These are phyloP conservation scores for Vitis amurensis DNA, from an alignment of 164 flowering plant genomes.

Conservation along the genomic window DNA sequence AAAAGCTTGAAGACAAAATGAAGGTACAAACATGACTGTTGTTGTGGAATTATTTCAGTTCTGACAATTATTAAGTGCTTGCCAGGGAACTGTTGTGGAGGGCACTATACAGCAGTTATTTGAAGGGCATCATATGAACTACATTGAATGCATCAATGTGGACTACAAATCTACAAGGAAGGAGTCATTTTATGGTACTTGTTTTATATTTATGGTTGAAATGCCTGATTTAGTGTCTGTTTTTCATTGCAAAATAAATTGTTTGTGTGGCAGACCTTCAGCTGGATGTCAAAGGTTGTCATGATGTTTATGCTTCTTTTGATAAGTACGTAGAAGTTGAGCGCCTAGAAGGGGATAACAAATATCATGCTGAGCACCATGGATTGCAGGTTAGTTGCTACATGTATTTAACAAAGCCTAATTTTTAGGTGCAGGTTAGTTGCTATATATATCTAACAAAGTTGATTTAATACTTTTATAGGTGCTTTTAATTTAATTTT, in stretches of 20 bases:
- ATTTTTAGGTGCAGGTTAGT: no score
- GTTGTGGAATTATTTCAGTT: background rate
- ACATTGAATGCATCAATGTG: slow-evolving; percentile 72
- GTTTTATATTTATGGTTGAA: background rate
- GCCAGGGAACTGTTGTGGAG: slow-evolving; percentile 74
- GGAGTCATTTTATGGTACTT: slow-evolving; percentile 68
- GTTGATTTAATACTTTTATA: no score
- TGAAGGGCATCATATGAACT: slow-evolving; percentile 75
- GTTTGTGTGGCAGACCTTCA: slow-evolving; percentile 46
- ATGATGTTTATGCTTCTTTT: slow-evolving; percentile 77
- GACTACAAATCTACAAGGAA: slow-evolving; percentile 69
- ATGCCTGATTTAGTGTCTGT: background rate
- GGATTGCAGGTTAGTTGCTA: slow-evolving; percentile 60
- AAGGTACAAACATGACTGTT: slow-evolving; percentile 34
- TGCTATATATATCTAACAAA: no score
- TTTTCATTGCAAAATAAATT: background rate
- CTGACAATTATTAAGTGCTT: background rate
- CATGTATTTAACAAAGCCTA: no score
- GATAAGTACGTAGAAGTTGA: slow-evolving; percentile 77
- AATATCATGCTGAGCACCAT: slow-evolving; percentile 65
- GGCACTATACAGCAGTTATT: slow-evolving; percentile 76
- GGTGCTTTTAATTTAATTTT: no score
- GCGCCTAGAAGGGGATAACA: slow-evolving; percentile 68
- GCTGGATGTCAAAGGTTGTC: slow-evolving; percentile 77
- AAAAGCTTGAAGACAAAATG: slow-evolving; percentile 71